Percentiles rank a stretch among this genome's conserved stretches.
phyloP scores from a whole-genome alignment of 2,329 filamentous ascomycete species.

The Microdochium nivale region DNA sequence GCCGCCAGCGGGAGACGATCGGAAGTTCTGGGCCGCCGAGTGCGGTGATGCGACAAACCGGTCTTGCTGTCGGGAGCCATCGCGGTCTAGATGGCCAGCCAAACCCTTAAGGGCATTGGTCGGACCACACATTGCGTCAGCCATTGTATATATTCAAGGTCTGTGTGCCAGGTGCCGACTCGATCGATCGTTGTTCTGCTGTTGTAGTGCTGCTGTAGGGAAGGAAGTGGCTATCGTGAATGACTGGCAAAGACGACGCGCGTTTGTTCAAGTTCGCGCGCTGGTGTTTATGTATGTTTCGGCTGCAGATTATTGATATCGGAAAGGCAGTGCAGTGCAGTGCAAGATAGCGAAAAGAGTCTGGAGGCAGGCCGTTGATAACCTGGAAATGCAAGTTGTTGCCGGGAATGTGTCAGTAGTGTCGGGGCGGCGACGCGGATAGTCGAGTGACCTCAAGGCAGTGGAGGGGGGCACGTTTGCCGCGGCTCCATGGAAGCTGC shows the following conservation, averaged over 20 bases:
- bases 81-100: constrained; percentile 58
- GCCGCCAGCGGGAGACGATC: constrained; percentile 5
- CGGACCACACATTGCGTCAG: constrained; percentile 54
- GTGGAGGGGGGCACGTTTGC: constrained; percentile 1
- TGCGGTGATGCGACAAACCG: constrained; percentile 30
- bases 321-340: no score
- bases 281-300: no score
- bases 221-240: no score
- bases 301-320: no score
- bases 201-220: no score
- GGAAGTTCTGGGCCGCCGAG: constrained; percentile 11
- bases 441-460: neutral
- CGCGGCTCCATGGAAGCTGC: neutral
- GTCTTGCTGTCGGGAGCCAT: constrained; percentile 67
- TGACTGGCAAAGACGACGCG: no score
- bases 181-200: no score
- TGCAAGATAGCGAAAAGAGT: no score
- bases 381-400: no score
- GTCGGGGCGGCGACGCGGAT: constrained; percentile 1
- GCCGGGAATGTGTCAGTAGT: neutral
- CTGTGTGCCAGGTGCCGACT: no score
- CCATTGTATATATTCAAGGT: constrained; percentile 19
- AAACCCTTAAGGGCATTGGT: constrained; percentile 69
- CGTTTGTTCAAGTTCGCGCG: no score
- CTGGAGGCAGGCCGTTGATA: no score